Evolutionary conservation across 2,329 filamentous ascomycete species (phyloP), one percentile per base, ranked within the genome.

Genomic region (Ophiostoma sp.): DNA sequence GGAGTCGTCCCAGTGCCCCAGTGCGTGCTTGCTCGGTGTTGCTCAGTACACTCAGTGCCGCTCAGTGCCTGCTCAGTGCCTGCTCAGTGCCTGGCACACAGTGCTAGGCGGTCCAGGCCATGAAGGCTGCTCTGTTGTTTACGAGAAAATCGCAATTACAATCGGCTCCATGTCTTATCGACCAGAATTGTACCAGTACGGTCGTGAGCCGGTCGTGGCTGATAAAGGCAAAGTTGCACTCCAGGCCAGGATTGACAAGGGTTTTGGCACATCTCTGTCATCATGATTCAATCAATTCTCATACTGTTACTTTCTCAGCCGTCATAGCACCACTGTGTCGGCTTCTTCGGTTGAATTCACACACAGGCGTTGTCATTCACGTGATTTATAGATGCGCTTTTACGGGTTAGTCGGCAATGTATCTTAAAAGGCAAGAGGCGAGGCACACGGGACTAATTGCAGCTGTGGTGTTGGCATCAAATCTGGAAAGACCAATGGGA

Each of bases 151-250:
- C 27, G 57, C 57, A 62, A 62, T 62, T 62, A 62, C 57, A 62
- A 20, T 35, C 17, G 57, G 27, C 57, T 62, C 57, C 57, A 62
- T 62, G 57, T 62, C 57, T 62, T 27, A 62, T 20, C 17, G 52
- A 31, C n/a, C n/a, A 27, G n/a, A 87, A 87, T 0, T 80, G 80
- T 7, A 82, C 74, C 3, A 88, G 76, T 17, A 74, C 71, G 62
- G 4, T 76, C 73, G 5, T 76, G 74, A 83, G 79, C 23, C 74
- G 71, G 44, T 76, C 71, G 65, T 82, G 74, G 23, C 77, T 74
- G 27, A 86, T 76, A 69, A 87, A 87, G 0, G 76, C 75, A 15
- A 87, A 76, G 52, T 80, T 75, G 0, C 79, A 77, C 72, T 86
- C 83, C 1, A 79, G 75, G 1, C 85, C 84, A n/a, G n/a, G n/a